A percentile compares a stretch with the other conserved stretches of the same genome.
phyloP scores from a whole-genome alignment of 352 stramenopile species.

The Phytophthora pseudosyringae region DNA sequence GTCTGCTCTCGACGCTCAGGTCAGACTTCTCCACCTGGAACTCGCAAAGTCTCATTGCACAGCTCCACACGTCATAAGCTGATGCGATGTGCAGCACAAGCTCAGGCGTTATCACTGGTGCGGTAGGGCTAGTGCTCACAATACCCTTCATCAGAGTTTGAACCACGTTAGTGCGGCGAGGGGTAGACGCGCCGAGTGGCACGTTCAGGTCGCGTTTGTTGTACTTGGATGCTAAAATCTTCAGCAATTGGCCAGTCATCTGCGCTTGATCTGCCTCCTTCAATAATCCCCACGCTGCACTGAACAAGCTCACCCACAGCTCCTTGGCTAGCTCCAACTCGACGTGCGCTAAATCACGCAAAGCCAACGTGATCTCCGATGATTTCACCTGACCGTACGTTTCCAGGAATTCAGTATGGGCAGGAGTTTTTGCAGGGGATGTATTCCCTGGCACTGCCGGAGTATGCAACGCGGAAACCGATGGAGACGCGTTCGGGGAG shows the following conservation, averaged over 20 bases:
- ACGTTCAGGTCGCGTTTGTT: conserved; percentile 88
- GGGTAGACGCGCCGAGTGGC: conserved; percentile 50
- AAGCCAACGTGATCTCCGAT: conserved; percentile 51
- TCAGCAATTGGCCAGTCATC: conserved; percentile 67
- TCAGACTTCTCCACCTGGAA: conserved; percentile 82
- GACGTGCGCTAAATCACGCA: conserved; percentile 80
- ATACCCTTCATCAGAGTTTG: conserved; percentile 87
- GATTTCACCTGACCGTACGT: conserved; percentile 40
- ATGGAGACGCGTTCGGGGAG: conserved; percentile 21
- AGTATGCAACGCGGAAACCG: conserved; percentile 12
- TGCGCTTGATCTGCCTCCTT: conserved; percentile 58
- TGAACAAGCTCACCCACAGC: conserved; percentile 84
- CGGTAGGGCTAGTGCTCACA: conserved; percentile 54
- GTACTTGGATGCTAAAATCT: conserved; percentile 87
- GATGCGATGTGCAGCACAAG: conserved; percentile 84
- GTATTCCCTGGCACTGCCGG: not conserved
- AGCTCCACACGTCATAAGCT: conserved; percentile 86
- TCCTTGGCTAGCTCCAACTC: conserved; percentile 87
- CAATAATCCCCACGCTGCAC: conserved; percentile 58
- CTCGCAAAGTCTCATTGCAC: conserved; percentile 74
- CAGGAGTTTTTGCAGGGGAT: conserved; percentile 12
- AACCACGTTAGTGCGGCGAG: conserved; percentile 80
- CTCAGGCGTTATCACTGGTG: conserved; percentile 83
- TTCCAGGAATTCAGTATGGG: conserved; percentile 38
- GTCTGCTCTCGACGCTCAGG: conserved; percentile 67